Evolutionary conservation across 148 eudicot species (phyloP).

Genomic region (Talinum fruticosum): DNA sequence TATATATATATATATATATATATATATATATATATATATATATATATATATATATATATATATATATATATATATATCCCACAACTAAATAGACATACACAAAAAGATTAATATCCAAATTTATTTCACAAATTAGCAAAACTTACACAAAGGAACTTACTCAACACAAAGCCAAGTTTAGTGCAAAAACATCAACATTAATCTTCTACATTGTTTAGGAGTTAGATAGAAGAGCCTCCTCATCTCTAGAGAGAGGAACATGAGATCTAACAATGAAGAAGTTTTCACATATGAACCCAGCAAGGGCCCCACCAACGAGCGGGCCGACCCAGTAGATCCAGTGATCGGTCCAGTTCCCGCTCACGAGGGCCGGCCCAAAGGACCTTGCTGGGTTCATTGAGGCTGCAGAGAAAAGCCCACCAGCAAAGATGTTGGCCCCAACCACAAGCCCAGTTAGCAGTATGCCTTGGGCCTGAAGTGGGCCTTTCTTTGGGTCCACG

Average conservation of each 20-base stretch:
- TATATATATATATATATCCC: no score
- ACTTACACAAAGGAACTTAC: background rate
- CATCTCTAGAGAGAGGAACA: conserved; percentile 55
- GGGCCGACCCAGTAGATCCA: conserved; percentile 99
- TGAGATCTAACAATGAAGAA: conserved; percentile 68
- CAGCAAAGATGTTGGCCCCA: conserved; percentile 86
- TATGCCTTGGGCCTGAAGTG: conserved; percentile 68
- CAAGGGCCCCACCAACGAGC: conserved; percentile 83
- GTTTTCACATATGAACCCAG: conserved; percentile 69
- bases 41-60: no score
- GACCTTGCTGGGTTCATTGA: conserved; percentile 99
- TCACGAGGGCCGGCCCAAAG: conserved; percentile 81
- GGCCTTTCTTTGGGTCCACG: conserved; percentile 90
- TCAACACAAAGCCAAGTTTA: background rate
- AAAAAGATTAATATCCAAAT: background rate
- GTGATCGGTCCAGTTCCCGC: conserved; percentile 76
- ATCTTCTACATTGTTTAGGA: background rate
- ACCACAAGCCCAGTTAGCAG: conserved; percentile 77
- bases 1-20: no score
- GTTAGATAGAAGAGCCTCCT: conserved; percentile 30
- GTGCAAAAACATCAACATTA: background rate
- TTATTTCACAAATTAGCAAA: background rate
- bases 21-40: no score
- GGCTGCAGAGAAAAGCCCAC: conserved; percentile 79
- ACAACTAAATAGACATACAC: no score